These are phyloP conservation scores for Rugiboletus extremiorientalis DNA, from an alignment of 1,284 basidiomycete species.

Conservation along the genomic window DNA sequence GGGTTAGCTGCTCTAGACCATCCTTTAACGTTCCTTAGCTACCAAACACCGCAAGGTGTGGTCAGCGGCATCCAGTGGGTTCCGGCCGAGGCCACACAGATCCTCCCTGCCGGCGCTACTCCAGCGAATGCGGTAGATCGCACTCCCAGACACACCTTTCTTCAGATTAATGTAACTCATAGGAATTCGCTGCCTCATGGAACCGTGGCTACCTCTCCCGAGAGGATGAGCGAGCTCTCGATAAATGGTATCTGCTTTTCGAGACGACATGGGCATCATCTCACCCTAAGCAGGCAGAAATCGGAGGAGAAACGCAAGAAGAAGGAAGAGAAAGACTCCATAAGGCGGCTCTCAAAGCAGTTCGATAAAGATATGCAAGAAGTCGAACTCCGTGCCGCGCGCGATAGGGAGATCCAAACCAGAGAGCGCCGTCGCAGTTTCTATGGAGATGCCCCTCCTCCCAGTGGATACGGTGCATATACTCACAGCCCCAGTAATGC, in stretches of 20 bases:
- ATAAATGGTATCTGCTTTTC: constrained; percentile 47
- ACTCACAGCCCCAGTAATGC: constrained; percentile 25
- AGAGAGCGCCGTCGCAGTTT: constrained; percentile 37
- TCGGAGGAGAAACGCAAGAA: constrained; percentile 56
- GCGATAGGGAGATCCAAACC: constrained; percentile 50
- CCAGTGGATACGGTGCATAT: constrained; percentile 27
- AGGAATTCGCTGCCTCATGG: constrained; percentile 64
- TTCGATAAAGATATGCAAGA: constrained; percentile 48
- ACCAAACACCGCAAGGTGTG: constrained; percentile 64
- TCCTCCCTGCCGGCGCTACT: constrained; percentile 56
- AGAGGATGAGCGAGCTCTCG: constrained; percentile 43
- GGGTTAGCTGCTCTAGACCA: neutral
- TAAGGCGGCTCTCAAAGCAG: constrained; percentile 50
- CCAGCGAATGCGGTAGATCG: constrained; percentile 54
- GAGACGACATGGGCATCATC: neutral
- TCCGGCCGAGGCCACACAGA: constrained; percentile 61
- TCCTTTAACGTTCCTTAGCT: constrained; percentile 44
- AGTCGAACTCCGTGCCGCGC: constrained; percentile 49
- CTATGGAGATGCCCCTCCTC: constrained; percentile 31
- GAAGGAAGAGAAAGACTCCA: constrained; percentile 55
- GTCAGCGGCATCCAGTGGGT: constrained; percentile 76
- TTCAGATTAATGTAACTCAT: constrained; percentile 4
- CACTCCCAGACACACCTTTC: neutral
- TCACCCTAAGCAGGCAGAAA: constrained; percentile 45
- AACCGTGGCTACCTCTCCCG: constrained; percentile 41